phyloP scores from a whole-genome alignment of 2,329 filamentous ascomycete genomes.

The Monilinia fructicola region DNA sequence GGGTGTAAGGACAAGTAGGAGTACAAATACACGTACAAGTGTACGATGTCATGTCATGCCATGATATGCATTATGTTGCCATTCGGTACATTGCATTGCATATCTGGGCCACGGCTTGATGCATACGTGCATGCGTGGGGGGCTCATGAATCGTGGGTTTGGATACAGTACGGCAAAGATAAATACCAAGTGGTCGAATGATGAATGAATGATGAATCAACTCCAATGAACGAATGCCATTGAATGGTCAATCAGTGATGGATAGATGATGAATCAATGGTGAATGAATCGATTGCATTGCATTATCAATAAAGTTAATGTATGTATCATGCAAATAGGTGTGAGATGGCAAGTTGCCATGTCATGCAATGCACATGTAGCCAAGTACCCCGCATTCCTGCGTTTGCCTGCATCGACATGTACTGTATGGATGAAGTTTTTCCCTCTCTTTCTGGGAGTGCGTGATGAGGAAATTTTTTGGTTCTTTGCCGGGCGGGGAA shows the following conservation, averaged over 20 bases:
- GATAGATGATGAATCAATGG: too few relatives aligned
- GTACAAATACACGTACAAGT: neutral
- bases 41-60: neutral
- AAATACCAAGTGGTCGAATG: neutral
- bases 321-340: neutral
- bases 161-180: neutral
- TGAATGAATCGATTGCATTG: neutral
- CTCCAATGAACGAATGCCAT: neutral
- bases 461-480: neutral
- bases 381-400: neutral
- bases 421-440: neutral
- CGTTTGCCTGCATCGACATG: neutral
- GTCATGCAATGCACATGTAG: neutral
- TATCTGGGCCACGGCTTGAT: neutral
- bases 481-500: too few relatives aligned
- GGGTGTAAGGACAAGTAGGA: neutral
- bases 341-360: slow-evolving; percentile 3
- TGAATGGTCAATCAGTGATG: too few relatives aligned
- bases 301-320: neutral
- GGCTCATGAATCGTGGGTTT: neutral
- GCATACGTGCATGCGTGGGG: neutral
- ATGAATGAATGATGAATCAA: too few relatives aligned
- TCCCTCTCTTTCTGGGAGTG: neutral
- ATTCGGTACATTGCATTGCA: neutral
- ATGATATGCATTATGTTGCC: neutral